phyloP scores from a whole-genome alignment of 345 rosid species.

The Triadica sebifera region DNA sequence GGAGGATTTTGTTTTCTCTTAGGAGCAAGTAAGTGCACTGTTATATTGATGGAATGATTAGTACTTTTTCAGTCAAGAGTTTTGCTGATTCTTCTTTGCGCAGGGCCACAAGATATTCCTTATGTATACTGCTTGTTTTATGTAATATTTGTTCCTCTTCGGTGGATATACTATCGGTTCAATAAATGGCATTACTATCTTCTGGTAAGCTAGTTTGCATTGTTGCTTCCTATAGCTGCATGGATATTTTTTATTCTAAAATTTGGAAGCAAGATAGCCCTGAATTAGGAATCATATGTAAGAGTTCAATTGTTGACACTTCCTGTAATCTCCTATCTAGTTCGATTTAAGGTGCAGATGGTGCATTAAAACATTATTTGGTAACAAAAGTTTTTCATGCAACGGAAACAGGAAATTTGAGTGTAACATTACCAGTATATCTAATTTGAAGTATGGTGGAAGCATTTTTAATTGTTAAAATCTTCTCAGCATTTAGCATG shows the following conservation, averaged over 20 bases:
- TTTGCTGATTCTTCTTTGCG: constrained; percentile 18
- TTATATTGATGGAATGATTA: constrained; percentile 20
- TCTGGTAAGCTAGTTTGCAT: constrained; percentile 51
- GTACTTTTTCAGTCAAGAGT: neutral
- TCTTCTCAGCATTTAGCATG: neutral
- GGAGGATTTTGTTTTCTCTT: constrained; percentile 90
- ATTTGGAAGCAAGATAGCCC: too few relatives aligned
- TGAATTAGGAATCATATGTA: neutral
- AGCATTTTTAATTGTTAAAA: neutral
- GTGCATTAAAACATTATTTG: neutral
- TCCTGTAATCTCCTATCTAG: neutral
- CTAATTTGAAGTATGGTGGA: neutral
- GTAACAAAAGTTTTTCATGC: neutral
- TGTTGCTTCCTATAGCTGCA: neutral
- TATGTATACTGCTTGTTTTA: constrained; percentile 81
- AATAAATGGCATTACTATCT: constrained; percentile 99
- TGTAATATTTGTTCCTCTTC: constrained; percentile 80
- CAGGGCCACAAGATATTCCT: constrained; percentile 91
- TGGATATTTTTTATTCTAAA: neutral
- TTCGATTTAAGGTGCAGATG: neutral
- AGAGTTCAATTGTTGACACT: neutral
- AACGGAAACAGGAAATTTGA: neutral
- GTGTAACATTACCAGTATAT: neutral
- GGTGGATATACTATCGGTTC: constrained; percentile 95
- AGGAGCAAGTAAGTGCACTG: constrained; percentile 75